These are phyloP conservation scores for Wallacemonas rigidus DNA, from an alignment of 208 protist genomes.

Conservation along the genomic window DNA sequence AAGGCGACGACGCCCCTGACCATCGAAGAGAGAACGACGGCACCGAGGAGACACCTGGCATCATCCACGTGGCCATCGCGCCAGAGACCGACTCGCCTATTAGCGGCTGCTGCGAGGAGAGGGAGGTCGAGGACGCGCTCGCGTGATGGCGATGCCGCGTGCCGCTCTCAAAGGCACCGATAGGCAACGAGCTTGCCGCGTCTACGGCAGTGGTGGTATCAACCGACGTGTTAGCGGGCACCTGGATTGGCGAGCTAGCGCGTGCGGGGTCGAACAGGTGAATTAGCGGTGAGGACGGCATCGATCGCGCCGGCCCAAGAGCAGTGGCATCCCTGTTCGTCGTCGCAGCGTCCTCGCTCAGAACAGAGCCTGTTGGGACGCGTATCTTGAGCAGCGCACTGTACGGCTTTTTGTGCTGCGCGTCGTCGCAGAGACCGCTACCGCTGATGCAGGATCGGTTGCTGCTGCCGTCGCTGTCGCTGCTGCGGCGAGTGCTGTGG, in stretches of 20 bases:
- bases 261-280: not conserved
- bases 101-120: not conserved
- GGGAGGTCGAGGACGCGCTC: not conserved
- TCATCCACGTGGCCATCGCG: not conserved
- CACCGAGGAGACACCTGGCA: not conserved
- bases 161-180: not conserved
- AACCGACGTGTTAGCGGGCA: not conserved
- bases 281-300: not conserved
- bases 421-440: not conserved
- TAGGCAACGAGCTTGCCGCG: no score
- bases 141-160: not conserved
- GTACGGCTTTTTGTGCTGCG: not conserved
- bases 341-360: no score
- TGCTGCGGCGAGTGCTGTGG: not conserved
- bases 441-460: not conserved
- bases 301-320: not conserved
- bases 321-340: no score
- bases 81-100: not conserved
- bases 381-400: no score
- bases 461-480: not conserved
- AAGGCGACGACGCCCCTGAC: slow-evolving; percentile 7
- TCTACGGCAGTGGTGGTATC: not conserved
- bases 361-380: no score
- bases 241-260: no score
- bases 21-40: slow-evolving; percentile 15